Evolutionary conservation across 306 rosid genomes (phyloP), one percentile per base, ranked within the genome.

Genomic region (Gleditsia sinensis): DNA sequence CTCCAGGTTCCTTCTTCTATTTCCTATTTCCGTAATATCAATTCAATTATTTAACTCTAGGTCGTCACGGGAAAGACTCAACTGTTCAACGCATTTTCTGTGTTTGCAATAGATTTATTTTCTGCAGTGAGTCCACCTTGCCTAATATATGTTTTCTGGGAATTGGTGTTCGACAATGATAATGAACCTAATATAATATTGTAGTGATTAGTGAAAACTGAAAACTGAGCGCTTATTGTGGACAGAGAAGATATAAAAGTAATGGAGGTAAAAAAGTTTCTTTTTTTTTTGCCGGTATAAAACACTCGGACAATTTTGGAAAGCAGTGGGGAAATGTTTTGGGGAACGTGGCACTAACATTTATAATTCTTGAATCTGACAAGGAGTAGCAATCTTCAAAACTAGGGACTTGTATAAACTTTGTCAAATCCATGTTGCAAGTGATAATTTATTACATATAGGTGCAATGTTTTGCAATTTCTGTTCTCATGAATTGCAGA

Each of bases 1-100:
- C 74, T 75, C 13, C 90, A 88, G 90, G 93, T 86, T 57, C 25
- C 12, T 36, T 1, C 9, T 51, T 6, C 39, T 54, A 20, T 61
- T 33, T 42, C n/a, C 5, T n/a, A 1, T 59, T 45, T 37, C 40
- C 21, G 23, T 17, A 8, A 8, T n/a, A n/a, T 34, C 17, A 25
- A n/a, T 9, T 69, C 21, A 12, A 1, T 40, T 16, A 4, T 53
- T 32, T 28, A 48, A 36, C n/a, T 50, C 57, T 61, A 59, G 36
- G 61, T 49, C 28, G 3, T 8, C 16, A 53, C 40, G 59, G 62
- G 32, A 69, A 64, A 50, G 62, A 10, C 37, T 13, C 49, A 27
- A 7, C 39, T 2, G 40, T 30, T 27, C 23, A 48, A 28, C 30
- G 46, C 46, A 36, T 19, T 32, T 49, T 45, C 16, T 33, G 3